phyloP scores from a whole-genome alignment of 2,329 filamentous ascomycete genomes.

The Diaporthe caulivora region DNA sequence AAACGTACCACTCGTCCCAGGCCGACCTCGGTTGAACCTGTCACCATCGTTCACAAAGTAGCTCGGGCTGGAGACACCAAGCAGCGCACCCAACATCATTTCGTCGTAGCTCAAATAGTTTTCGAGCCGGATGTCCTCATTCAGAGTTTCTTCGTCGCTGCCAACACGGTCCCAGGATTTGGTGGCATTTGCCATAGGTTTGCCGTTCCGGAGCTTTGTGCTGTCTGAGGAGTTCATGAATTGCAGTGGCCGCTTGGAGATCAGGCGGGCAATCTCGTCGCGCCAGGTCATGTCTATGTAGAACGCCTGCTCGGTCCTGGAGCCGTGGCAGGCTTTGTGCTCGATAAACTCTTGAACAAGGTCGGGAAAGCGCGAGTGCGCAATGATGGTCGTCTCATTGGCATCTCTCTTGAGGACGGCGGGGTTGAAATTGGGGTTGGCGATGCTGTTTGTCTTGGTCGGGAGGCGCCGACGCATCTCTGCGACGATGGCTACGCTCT shows the following conservation, averaged over 20 bases:
- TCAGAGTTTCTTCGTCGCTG: conserved; percentile 29
- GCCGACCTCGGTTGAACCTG: conserved; percentile 41
- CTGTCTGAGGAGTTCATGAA: not conserved
- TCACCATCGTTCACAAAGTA: conserved; percentile 49
- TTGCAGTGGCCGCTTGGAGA: conserved; percentile 27
- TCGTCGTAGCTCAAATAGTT: conserved; percentile 51
- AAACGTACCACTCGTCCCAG: conserved; percentile 39
- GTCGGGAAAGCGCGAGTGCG: not conserved
- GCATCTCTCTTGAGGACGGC: conserved; percentile 8
- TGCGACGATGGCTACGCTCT: not conserved
- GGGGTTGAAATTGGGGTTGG: not conserved
- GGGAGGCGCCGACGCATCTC: not conserved
- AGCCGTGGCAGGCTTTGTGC: conserved; percentile 18
- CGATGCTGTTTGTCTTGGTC: conserved; percentile 2
- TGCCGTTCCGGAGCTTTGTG: conserved; percentile 11
- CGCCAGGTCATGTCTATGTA: not conserved
- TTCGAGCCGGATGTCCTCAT: conserved; percentile 40
- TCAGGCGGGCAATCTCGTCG: conserved; percentile 9
- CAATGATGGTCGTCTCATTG: conserved; percentile 8
- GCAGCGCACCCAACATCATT: conserved; percentile 49
- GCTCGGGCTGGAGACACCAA: conserved; percentile 48
- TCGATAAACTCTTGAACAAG: not conserved
- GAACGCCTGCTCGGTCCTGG: not conserved
- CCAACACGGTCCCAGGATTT: conserved; percentile 29
- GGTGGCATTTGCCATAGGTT: not conserved